Evolutionary conservation across 441 rosid species (phyloP).

Genomic region (Aquilaria agallochum): DNA sequence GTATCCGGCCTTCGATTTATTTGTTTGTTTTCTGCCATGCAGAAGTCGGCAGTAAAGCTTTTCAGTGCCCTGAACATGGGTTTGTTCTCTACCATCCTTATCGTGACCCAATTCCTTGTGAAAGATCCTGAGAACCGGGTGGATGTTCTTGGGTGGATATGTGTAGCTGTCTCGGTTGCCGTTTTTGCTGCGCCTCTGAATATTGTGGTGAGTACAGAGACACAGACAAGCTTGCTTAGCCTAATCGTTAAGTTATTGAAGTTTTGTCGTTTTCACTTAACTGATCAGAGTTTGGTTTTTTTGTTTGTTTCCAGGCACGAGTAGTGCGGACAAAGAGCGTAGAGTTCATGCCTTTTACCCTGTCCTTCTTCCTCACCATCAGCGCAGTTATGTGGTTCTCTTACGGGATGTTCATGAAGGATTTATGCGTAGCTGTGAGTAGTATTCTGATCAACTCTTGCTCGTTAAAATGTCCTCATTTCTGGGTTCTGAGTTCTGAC

Average conservation of each 20-base stretch:
- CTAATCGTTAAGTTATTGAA: too few relatives aligned
- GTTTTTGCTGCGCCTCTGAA: conserved; percentile 84
- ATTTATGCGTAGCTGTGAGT: conserved; percentile 63
- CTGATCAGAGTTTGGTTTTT: too few relatives aligned
- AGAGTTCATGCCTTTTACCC: conserved; percentile 85
- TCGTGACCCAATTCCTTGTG: conserved; percentile 38
- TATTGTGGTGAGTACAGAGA: conserved; percentile 46
- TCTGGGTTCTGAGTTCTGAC: neutral
- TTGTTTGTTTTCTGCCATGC: conserved; percentile 13
- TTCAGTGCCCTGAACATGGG: conserved; percentile 54
- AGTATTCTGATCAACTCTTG: too few relatives aligned
- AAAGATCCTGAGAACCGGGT: conserved; percentile 15
- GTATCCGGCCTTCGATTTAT: too few relatives aligned
- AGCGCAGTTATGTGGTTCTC: conserved; percentile 81
- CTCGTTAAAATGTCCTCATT: neutral
- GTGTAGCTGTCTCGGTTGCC: conserved; percentile 56
- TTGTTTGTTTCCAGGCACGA: conserved; percentile 39
- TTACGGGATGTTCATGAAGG: conserved; percentile 59
- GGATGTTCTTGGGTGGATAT: conserved; percentile 77
- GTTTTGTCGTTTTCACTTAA: too few relatives aligned
- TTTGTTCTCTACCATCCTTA: conserved; percentile 37
- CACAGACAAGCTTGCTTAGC: too few relatives aligned
- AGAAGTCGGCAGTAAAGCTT: conserved; percentile 57
- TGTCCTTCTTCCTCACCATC: conserved; percentile 74
- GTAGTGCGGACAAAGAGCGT: conserved; percentile 79